These are phyloP conservation scores for Papilionanthe hybrid DNA, from an alignment of 116 monocot species.

Conservation along the genomic window DNA sequence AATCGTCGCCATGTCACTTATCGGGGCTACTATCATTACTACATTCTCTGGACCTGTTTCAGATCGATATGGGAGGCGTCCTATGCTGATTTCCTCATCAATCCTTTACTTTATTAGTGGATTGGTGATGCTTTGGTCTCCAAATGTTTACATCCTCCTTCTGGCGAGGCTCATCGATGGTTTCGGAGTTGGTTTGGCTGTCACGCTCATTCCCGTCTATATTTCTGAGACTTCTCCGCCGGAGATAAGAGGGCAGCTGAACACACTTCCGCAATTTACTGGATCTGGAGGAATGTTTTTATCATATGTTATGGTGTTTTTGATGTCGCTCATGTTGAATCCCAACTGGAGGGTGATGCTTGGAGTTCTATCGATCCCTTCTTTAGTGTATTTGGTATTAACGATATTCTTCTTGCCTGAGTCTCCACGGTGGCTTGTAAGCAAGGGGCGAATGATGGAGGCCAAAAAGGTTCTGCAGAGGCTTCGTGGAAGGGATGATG, in stretches of 20 bases:
- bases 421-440: slow-evolving; percentile 78
- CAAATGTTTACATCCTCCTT: slow-evolving; percentile 54
- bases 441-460: slow-evolving; percentile 67
- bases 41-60: slow-evolving; percentile 56
- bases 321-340: slow-evolving; percentile 38
- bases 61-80: slow-evolving; percentile 45
- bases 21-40: slow-evolving; percentile 60
- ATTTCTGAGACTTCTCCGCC: slow-evolving; percentile 69
- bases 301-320: slow-evolving; percentile 68
- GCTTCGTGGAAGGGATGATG: slow-evolving; percentile 60
- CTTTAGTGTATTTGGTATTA: slow-evolving; percentile 45
- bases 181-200: slow-evolving; percentile 62
- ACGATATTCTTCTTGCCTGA: slow-evolving; percentile 64
- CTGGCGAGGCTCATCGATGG: slow-evolving; percentile 63
- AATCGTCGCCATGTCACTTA: slow-evolving; percentile 61
- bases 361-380: slow-evolving; percentile 58
- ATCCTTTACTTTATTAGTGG: slow-evolving; percentile 56
- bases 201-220: slow-evolving; percentile 57
- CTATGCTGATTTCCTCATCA: slow-evolving; percentile 54
- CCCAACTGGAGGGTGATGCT: slow-evolving; percentile 76
- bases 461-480: slow-evolving; percentile 58
- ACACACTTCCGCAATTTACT: slow-evolving; percentile 68
- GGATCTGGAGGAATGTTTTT: slow-evolving; percentile 69
- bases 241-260: slow-evolving; percentile 58
- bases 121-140: slow-evolving; percentile 60